Conservation (phyloP, 345 rosid species). For the Pugionium dolabratum region DNA sequence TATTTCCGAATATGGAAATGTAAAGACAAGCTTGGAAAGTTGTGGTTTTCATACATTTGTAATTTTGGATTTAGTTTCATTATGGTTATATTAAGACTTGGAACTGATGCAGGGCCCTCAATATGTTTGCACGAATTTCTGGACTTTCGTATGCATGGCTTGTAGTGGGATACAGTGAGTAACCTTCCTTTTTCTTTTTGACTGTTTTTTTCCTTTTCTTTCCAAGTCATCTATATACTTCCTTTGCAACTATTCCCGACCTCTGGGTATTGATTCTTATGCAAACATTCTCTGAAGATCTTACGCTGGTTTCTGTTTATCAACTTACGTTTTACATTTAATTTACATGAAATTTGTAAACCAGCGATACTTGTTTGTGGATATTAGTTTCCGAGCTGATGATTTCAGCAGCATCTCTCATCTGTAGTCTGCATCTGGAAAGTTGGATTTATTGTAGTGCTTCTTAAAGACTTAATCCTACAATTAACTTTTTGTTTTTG, state of each 20-base stretch:
- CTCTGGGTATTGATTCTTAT: constrained; percentile 7
- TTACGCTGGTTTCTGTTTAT: background rate
- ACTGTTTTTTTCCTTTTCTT: background rate
- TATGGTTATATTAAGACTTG: constrained; percentile 25
- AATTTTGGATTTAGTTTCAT: background rate
- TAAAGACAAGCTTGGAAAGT: constrained; percentile 12
- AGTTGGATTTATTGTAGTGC: background rate
- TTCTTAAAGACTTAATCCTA: background rate
- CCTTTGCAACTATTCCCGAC: background rate
- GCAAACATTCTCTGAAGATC: background rate
- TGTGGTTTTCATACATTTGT: background rate
- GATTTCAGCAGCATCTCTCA: background rate
- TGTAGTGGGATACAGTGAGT: constrained; percentile 99
- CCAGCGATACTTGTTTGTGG: background rate
- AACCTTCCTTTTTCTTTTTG: constrained; percentile 11
- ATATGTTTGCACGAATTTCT: constrained; percentile 89
- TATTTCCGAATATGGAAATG: constrained; percentile 7
- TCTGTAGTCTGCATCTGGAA: background rate
- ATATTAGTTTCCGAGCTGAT: background rate
- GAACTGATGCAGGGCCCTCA: constrained; percentile 85
- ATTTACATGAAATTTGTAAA: too few species aligned
- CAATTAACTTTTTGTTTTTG: background rate
- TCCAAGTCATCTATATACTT: background rate
- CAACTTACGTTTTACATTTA: background rate
- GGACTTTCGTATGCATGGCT: constrained; percentile 89